Evolutionary conservation across 2,329 filamentous ascomycete species (phyloP).

Genomic region (Aureobasidium mangrovei): DNA sequence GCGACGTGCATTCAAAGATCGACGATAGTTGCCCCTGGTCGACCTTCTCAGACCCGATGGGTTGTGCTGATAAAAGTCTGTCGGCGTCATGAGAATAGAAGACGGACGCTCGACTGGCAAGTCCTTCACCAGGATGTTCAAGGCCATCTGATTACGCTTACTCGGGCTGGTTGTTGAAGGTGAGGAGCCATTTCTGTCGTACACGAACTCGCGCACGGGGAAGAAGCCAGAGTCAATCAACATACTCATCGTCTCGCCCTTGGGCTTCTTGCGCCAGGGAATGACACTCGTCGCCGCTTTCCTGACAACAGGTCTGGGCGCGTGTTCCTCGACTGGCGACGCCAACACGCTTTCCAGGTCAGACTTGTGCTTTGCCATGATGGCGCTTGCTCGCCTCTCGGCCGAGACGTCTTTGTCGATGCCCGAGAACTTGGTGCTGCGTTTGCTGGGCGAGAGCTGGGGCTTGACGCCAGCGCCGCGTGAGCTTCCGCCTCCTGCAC

Average conservation of each 20-base stretch:
- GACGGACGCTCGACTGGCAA: neutral
- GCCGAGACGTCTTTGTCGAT: conserved; percentile 10
- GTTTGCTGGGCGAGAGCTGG: neutral
- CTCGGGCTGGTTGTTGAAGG: neutral
- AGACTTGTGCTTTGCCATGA: neutral
- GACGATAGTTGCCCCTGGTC: neutral
- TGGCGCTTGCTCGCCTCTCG: neutral
- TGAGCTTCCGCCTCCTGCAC: conserved; percentile 1
- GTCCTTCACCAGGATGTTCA: conserved; percentile 11
- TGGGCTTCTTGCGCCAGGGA: conserved; percentile 6
- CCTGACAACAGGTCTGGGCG: neutral
- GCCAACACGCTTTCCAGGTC: neutral
- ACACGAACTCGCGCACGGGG: conserved; percentile 13
- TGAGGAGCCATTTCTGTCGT: neutral
- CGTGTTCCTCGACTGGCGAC: neutral
- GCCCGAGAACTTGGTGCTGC: neutral
- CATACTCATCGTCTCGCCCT: conserved; percentile 25
- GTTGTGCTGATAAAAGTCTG: conserved; percentile 6
- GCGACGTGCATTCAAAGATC: neutral
- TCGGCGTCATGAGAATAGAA: conserved; percentile 5
- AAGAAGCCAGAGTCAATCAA: conserved; percentile 25
- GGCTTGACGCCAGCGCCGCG: conserved; percentile 4
- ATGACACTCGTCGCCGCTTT: conserved; percentile 1
- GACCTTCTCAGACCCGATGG: neutral
- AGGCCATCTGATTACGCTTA: conserved; percentile 6